Percentiles rank a stretch among this genome's conserved stretches.
Conservation (phyloP, 2,329 filamentous ascomycete genomes). For the Periconia digitata region DNA sequence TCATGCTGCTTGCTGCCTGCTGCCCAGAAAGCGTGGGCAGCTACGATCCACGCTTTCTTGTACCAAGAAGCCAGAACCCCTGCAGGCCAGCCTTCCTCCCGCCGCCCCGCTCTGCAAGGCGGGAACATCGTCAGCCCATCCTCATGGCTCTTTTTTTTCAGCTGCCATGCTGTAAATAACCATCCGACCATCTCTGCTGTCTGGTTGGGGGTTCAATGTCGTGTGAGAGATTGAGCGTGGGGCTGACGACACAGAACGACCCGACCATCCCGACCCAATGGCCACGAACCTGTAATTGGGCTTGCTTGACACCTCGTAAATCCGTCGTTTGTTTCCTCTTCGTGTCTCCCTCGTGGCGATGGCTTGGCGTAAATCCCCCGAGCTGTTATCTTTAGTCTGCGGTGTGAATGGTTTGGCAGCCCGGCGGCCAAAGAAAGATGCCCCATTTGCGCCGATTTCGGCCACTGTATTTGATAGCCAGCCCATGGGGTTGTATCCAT, state of each 20-base stretch:
- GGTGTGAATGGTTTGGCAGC: background rate
- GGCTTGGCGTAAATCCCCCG: background rate
- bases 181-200: background rate
- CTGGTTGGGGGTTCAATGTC: background rate
- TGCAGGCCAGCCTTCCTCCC: conserved; percentile 1
- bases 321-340: too few species aligned
- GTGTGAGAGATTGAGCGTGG: background rate
- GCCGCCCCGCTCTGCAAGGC: background rate
- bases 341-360: background rate
- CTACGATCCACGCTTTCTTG: background rate
- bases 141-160: background rate
- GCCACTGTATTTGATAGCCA: background rate
- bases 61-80: background rate
- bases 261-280: too few species aligned
- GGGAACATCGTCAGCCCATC: background rate
- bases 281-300: too few species aligned
- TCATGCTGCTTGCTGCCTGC: background rate
- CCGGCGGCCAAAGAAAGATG: background rate
- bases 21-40: background rate
- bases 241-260: background rate
- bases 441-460: background rate
- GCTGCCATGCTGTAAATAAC: background rate
- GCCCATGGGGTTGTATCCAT: background rate
- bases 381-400: background rate
- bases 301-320: too few species aligned